phyloP scores from a whole-genome alignment of 2,329 filamentous ascomycete genomes.

The Talaromyces verruculosus region DNA sequence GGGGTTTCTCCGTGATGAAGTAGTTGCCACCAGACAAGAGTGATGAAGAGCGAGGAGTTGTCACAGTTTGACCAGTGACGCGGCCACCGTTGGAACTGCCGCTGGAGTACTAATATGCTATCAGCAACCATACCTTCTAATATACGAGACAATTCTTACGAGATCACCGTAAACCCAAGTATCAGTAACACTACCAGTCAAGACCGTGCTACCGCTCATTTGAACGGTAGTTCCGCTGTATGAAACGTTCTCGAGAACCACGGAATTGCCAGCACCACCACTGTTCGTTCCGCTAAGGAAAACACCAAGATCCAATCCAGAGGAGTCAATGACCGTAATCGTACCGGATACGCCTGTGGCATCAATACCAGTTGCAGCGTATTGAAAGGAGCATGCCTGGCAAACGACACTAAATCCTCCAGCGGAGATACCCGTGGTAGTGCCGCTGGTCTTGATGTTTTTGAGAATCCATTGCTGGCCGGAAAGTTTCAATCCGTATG shows the following conservation, averaged over 20 bases:
- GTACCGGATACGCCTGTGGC: conserved; percentile 32
- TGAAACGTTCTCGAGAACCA: conserved; percentile 30
- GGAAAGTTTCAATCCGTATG: conserved; percentile 31
- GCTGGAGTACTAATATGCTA: conserved; percentile 17
- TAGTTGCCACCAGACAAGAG: conserved; percentile 42
- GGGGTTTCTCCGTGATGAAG: conserved; percentile 40
- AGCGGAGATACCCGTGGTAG: conserved; percentile 52
- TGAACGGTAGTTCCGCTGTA: conserved; percentile 32
- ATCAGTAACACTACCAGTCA: conserved; percentile 28
- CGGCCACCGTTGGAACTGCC: conserved; percentile 28
- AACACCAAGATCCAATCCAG: conserved; percentile 28
- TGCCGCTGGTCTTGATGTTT: conserved; percentile 59
- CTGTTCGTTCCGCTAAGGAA: conserved; percentile 32
- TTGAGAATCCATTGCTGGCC: conserved; percentile 46
- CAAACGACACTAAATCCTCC: conserved; percentile 33
- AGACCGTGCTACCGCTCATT: conserved; percentile 27
- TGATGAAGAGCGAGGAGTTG: conserved; percentile 32
- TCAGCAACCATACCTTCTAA: background rate
- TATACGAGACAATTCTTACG: conserved; percentile 12
- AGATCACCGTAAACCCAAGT: conserved; percentile 39
- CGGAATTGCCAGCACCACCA: conserved; percentile 33
- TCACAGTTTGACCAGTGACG: conserved; percentile 33
- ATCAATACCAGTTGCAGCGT: conserved; percentile 31
- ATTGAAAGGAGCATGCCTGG: conserved; percentile 31
- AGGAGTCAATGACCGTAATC: conserved; percentile 33